Evolutionary conservation across 225 moss, liverwort and hornwort genomes (phyloP).

Genomic region (Bryoerythrophyllum caledonicum): DNA sequence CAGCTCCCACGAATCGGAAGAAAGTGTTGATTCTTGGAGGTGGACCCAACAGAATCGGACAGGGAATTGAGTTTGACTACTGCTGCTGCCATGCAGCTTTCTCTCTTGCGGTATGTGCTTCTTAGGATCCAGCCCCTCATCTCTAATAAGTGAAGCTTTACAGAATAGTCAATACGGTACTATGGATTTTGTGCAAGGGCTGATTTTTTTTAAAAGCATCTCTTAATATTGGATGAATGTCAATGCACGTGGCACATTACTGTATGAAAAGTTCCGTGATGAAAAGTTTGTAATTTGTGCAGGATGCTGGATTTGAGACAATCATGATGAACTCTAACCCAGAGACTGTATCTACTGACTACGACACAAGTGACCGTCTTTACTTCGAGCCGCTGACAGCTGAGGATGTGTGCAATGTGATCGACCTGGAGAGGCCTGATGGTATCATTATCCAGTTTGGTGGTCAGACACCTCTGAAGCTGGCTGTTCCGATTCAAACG

Average conservation of each 20-base stretch:
- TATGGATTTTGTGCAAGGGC: not conserved
- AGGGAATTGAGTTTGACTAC: constrained; percentile 98
- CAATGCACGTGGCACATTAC: no score
- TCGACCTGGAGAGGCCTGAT: constrained; percentile 89
- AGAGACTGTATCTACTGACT: constrained; percentile 97
- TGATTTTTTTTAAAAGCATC: not conserved
- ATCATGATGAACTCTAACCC: constrained; percentile 99
- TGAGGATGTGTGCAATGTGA: constrained; percentile 94
- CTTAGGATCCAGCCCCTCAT: not conserved
- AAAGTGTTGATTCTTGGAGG: constrained; percentile 96
- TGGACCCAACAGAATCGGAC: constrained; percentile 96
- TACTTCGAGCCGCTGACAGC: constrained; percentile 95
- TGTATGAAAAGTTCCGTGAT: no score
- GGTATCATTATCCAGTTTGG: constrained; percentile 97
- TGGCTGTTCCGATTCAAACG: constrained; percentile 81
- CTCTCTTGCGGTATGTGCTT: constrained; percentile 73
- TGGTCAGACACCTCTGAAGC: constrained; percentile 94
- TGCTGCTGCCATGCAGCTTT: constrained; percentile 98
- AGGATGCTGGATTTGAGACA: constrained; percentile 94
- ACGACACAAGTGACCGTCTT: constrained; percentile 90
- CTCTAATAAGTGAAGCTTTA: not conserved
- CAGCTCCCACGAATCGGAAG: constrained; percentile 67
- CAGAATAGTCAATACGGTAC: not conserved
- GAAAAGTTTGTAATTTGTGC: constrained; percentile 26
- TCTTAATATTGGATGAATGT: constrained; percentile 6